Base-by-base conservation (phyloP, 805 yeast genomes). In the Teunomyces panamensis region DNA sequence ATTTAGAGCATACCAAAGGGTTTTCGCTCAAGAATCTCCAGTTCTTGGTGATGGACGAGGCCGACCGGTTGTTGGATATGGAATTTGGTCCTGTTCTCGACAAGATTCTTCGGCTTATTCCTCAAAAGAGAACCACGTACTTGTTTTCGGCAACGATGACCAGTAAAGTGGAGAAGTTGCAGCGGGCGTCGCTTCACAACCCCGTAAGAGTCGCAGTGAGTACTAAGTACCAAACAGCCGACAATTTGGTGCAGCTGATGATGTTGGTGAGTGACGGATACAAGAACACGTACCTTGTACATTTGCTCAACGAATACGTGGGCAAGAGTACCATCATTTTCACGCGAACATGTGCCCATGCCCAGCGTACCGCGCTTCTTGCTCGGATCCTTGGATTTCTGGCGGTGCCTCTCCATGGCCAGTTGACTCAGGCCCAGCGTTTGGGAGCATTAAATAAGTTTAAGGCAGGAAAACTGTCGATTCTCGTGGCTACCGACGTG, bases 101-200 rank as follows among this genome's bases (percentile, higher is more conserved):
- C 61, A 86, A 86, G 63, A 87, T 92, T 52, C 73, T 92, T 47
- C 85, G 83, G 54, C 80, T 89, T 43, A 86, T 92, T 35, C 99
- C 99, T 7, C 77, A 80, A 34, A 85, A 89, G 52, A 79, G 94
- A 67, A 89, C 90, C 4, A 87, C 94, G 0, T 89, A 85, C 58
- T 69, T 92, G 47, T 92, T 91, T 62, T 88, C 96, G 28, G 99
- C 99, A n/a, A 92, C 99, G 0, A 88, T 95, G 84, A 92, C 98
- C 2, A 87, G 88, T 39, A 94, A 94, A 64, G 90, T 92, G 58
- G 98, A 91, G 59, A 91, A 91, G 66, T 74, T 92, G 55, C 98
- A 94, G 69, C 75, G 98, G 51, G 98, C 98, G 0, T 89, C 97
- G 32, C 76, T 92, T 54, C 71, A 81, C 3, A 83, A 88, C 58